Evolutionary conservation across 306 rosid genomes (phyloP), one percentile per base, ranked within the genome.

Genomic region (Glycine soja): DNA sequence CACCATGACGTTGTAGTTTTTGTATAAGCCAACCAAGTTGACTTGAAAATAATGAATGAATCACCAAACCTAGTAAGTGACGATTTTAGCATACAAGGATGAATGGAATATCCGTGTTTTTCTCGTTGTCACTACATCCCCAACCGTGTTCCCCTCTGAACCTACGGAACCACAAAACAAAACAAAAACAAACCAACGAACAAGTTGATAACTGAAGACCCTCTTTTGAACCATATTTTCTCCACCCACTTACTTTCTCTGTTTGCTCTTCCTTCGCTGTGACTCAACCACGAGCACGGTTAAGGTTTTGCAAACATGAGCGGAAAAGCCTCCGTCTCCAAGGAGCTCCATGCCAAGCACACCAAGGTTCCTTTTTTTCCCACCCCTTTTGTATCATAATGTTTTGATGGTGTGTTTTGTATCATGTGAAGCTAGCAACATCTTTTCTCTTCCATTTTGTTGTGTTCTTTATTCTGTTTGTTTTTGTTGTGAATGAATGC

Each of bases 321-420:
- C 77, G 84, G 86, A 32, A 94, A 94, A 78, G 92, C 97, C 82
- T 84, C 97, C 5, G 85, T 94, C 76, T 87, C 98, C 48, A 94
- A 91, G 71, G 98, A 92, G 80, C 98, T 94, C 86, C 86, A 92
- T 43, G 97, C 90, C 84, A 94, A 86, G 76, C 93, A 91, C 79
- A 19, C 82, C 62, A 92, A 92, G 97, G 98, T 92, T 7, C 42
- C 72, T 0, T 66, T 62, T 66, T 69, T 18, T 8, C 71, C 14
- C 69, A 4, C 51, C 14, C 34, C 32, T 13, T 67, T 19, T 68
- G 46, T 12, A 48, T 67, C 24, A 19, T 19, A 19, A 19, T 78
- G 62, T 6, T 43, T 18, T 50, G 3, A 5, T 69, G 5, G 1
- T 16, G 32, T n/a, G 47, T 50, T 42, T 42, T 64, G 70, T 0